Evolutionary conservation across 2,329 filamentous ascomycete genomes (phyloP), one percentile per base, ranked within the genome.

Genomic region (Teratosphaeria destructans): DNA sequence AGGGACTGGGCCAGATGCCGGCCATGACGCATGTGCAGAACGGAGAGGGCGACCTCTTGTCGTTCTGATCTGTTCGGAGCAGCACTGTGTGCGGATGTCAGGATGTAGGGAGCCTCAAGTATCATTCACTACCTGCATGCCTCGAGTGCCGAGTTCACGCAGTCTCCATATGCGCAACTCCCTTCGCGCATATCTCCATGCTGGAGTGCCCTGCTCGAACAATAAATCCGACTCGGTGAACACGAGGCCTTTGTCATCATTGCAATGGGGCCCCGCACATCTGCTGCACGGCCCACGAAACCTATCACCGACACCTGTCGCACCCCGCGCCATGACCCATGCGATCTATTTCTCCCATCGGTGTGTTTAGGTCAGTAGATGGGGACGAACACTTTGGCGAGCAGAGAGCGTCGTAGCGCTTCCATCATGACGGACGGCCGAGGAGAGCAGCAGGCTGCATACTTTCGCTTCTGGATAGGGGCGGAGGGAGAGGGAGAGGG

Each of bases 1-100:
- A 86, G 61, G 86, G 87, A 52, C 84, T 95, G 73, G 85, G 89
- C 63, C 83, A 87, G 43, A 86, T 90, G 70, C 86, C 89, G 71
- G 86, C 76, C 11, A 69, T 92, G 73, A 76, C 92, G 69, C 78
- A 86, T 71, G 76, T 88, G 69, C 88, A 70, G 56, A 68, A 67
- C 61, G 72, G 70, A 1, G 72, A 73, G 39, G 72, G 70, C 4
- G 70, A 73, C 63, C 59, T 74, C 56, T 61, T 74, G 60, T 68
- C 67, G 47, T 70, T 74, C 57, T 73, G 43, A 49, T 39, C 3
- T 11, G 14, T 39, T 16, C 10, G 35, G 10, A 16, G 14, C 35
- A 39, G 35, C 16, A 12, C 16, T 43, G 11, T 14, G 5, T 16
- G 37, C 37, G 3, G 37, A 43, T 43, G 37, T 14, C 16, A 12